These are phyloP conservation scores for Raddia distichophylla DNA, from an alignment of 176 grass and related monocot species.

Conservation along the genomic window DNA sequence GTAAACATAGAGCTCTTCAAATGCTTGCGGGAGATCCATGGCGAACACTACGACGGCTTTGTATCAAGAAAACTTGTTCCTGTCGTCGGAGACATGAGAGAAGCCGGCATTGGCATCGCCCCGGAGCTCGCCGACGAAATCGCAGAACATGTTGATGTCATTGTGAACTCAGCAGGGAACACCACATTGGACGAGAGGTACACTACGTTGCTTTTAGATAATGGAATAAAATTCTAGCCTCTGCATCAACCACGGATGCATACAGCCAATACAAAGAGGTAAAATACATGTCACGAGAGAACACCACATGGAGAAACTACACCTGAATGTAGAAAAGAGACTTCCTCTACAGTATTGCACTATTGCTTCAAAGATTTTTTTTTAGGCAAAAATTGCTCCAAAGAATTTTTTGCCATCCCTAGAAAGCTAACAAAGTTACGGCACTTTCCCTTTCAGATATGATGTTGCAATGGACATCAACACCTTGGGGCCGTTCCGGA, in stretches of 20 bases:
- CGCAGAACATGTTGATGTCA: conserved; percentile 64
- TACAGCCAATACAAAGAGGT: too few relatives aligned
- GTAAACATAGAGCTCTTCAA: conserved; percentile 81
- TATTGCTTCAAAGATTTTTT: too few relatives aligned
- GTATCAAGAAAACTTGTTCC: conserved; percentile 70
- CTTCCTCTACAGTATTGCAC: too few relatives aligned
- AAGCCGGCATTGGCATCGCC: conserved; percentile 76
- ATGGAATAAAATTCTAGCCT: too few relatives aligned
- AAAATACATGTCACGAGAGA: too few relatives aligned
- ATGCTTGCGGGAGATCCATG: conserved; percentile 66
- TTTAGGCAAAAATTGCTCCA: too few relatives aligned
- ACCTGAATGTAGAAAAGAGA: too few relatives aligned
- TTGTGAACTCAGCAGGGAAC: conserved; percentile 86
- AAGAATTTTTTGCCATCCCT: too few relatives aligned
- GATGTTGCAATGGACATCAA: conserved; percentile 94
- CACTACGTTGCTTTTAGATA: too few relatives aligned
- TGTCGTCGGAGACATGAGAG: conserved; percentile 77
- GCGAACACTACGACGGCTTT: conserved; percentile 68
- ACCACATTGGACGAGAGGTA: conserved; percentile 91
- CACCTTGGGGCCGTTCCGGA: conserved; percentile 80
- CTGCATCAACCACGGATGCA: too few relatives aligned
- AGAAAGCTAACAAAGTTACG: too few relatives aligned
- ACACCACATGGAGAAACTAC: too few relatives aligned
- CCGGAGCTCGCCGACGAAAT: conserved; percentile 64
- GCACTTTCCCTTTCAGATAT: conserved; percentile 51